Conservation (phyloP, 371 early-diverging fungal genomes). For the Mortierella sp. region DNA sequence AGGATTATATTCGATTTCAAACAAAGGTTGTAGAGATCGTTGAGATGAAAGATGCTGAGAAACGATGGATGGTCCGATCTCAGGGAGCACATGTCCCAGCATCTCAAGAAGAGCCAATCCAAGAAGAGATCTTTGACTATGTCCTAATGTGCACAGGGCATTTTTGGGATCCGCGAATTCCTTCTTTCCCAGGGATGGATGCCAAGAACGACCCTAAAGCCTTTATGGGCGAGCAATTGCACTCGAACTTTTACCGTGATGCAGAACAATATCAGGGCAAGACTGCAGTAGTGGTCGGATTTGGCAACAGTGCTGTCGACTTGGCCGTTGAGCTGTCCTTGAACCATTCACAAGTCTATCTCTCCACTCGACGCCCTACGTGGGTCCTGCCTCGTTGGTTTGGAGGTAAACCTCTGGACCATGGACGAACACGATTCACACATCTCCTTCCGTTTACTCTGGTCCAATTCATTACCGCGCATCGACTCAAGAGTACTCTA, state of each 20-base stretch:
- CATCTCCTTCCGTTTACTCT: slow-evolving; percentile 35
- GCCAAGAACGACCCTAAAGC: slow-evolving; percentile 25
- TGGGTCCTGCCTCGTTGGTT: slow-evolving; percentile 44
- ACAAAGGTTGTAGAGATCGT: slow-evolving; percentile 55
- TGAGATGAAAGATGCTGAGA: slow-evolving; percentile 44
- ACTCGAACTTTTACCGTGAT: slow-evolving; percentile 63
- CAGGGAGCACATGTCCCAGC: slow-evolving; percentile 16
- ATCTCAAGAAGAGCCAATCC: slow-evolving; percentile 16
- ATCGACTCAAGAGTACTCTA: background rate
- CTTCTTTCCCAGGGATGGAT: slow-evolving; percentile 58
- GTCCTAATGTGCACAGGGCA: slow-evolving; percentile 66
- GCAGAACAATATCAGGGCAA: slow-evolving; percentile 55
- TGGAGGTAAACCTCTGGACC: slow-evolving; percentile 59
- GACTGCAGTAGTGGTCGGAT: slow-evolving; percentile 58
- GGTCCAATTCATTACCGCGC: slow-evolving; percentile 3
- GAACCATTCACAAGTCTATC: slow-evolving; percentile 58
- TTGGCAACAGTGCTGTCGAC: slow-evolving; percentile 66
- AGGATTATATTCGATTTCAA: slow-evolving; percentile 57
- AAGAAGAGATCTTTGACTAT: slow-evolving; percentile 60
- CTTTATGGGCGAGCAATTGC: slow-evolving; percentile 58
- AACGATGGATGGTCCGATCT: slow-evolving; percentile 55
- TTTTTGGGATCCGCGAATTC: slow-evolving; percentile 60
- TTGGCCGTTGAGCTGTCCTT: slow-evolving; percentile 61
- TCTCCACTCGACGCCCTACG: slow-evolving; percentile 54
- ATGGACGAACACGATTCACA: slow-evolving; percentile 48